A percentile compares a stretch with the other conserved stretches of the same genome.
Evolutionary conservation across 192 early-diverging fungal genomes (phyloP).

Genomic region (Coemansia aciculifera): DNA sequence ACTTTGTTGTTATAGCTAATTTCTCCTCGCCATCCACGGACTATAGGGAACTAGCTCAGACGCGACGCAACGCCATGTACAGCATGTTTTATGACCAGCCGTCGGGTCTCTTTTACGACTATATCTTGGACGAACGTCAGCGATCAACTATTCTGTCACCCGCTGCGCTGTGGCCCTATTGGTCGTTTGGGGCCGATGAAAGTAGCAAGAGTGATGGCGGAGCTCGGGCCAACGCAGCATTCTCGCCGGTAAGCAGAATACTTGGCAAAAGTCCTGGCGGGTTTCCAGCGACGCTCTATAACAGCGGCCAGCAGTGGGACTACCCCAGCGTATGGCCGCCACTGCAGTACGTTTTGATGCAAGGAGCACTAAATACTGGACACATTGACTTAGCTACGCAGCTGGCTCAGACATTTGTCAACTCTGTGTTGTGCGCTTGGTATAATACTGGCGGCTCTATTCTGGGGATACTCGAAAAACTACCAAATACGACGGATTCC

Average conservation of each 20-base stretch:
- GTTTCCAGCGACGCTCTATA: slow-evolving; percentile 58
- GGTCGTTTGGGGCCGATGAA: slow-evolving; percentile 51
- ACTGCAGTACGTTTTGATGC: slow-evolving; percentile 58
- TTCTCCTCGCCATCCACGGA: neutral
- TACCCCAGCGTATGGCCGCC: slow-evolving; percentile 73
- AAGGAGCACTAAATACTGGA: slow-evolving; percentile 41
- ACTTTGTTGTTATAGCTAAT: slow-evolving; percentile 1
- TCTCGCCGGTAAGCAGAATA: slow-evolving; percentile 30
- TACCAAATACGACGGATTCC: slow-evolving; percentile 44
- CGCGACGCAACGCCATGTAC: slow-evolving; percentile 55
- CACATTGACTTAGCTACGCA: slow-evolving; percentile 20
- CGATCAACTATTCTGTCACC: slow-evolving; percentile 46
- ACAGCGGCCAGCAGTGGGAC: slow-evolving; percentile 74
- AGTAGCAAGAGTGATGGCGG: slow-evolving; percentile 5
- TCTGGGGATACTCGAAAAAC: slow-evolving; percentile 48
- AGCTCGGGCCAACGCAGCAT: slow-evolving; percentile 34
- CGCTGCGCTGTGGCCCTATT: slow-evolving; percentile 65
- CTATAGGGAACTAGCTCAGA: slow-evolving; percentile 30
- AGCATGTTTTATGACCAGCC: slow-evolving; percentile 57
- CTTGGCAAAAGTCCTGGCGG: slow-evolving; percentile 60
- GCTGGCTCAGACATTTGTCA: slow-evolving; percentile 58
- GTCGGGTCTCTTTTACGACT: slow-evolving; percentile 59
- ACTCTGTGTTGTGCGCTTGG: slow-evolving; percentile 69
- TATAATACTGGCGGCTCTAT: slow-evolving; percentile 65
- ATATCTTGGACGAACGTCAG: slow-evolving; percentile 42